Conservation (phyloP, 495 filamentous ascomycete genomes). For the Hypoxylon intermedium region DNA sequence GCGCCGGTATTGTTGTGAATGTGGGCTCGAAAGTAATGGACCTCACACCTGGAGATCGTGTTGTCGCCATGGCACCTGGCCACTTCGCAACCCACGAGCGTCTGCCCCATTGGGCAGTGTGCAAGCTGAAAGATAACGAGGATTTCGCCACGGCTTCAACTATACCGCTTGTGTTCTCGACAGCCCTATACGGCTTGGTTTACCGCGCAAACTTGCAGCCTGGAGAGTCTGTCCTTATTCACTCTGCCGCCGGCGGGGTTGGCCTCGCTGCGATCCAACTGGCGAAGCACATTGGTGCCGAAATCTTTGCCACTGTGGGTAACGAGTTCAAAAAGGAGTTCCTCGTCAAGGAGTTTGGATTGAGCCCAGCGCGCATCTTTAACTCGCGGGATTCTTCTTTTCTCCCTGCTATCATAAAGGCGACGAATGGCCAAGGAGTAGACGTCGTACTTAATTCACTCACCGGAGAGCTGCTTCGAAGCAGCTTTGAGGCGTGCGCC, state of each 20-base stretch:
- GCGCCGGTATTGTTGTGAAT: neutral
- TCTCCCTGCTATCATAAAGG: slow-evolving; percentile 46
- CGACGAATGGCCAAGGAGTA: slow-evolving; percentile 55
- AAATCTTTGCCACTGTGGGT: slow-evolving; percentile 60
- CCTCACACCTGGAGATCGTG: neutral
- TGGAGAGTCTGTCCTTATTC: slow-evolving; percentile 62
- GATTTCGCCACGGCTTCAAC: slow-evolving; percentile 29
- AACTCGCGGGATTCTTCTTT: slow-evolving; percentile 45
- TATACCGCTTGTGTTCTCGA: slow-evolving; percentile 54
- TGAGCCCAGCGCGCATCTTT: slow-evolving; percentile 58
- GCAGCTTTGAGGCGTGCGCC: slow-evolving; percentile 51
- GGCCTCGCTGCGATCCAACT: slow-evolving; percentile 61
- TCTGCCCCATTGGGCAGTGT: neutral
- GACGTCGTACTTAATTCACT: slow-evolving; percentile 65
- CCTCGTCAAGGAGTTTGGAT: slow-evolving; percentile 49
- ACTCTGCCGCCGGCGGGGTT: slow-evolving; percentile 57
- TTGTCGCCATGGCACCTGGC: neutral
- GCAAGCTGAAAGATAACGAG: slow-evolving; percentile 39
- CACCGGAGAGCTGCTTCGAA: slow-evolving; percentile 55
- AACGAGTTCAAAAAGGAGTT: slow-evolving; percentile 48
- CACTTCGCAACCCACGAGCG: neutral
- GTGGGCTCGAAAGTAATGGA: neutral
- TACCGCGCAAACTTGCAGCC: slow-evolving; percentile 41
- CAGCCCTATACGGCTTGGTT: slow-evolving; percentile 55
- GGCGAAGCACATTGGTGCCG: slow-evolving; percentile 52